These are phyloP conservation scores for Evansstolkia leycettana DNA, from an alignment of 495 filamentous ascomycete species.

Conservation along the genomic window DNA sequence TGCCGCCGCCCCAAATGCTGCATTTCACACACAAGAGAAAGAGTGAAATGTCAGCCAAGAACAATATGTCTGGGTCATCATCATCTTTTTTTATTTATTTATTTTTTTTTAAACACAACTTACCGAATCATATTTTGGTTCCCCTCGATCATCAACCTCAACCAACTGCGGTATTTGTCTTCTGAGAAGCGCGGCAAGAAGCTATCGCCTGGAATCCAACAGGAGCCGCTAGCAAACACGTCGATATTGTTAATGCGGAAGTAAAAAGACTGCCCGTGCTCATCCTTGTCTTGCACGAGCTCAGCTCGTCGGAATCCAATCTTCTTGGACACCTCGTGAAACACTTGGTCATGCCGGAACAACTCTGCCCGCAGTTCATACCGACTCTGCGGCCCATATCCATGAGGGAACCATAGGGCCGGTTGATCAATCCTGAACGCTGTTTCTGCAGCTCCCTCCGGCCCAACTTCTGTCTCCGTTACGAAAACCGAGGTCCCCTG, in stretches of 20 bases:
- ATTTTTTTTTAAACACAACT: conserved; percentile 7
- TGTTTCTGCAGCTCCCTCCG: conserved; percentile 34
- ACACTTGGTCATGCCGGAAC: conserved; percentile 22
- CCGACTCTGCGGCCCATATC: conserved; percentile 64
- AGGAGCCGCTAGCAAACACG: conserved; percentile 71
- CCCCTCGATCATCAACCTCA: conserved; percentile 54
- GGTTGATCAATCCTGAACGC: conserved; percentile 47
- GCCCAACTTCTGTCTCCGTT: conserved; percentile 41
- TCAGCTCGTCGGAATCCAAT: conserved; percentile 63
- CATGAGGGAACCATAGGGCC: conserved; percentile 67
- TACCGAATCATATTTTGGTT: conserved; percentile 63
- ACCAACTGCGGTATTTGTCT: conserved; percentile 60
- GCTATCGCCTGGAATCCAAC: conserved; percentile 88
- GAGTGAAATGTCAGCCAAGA: too few relatives aligned
- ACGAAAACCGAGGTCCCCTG: conserved; percentile 45
- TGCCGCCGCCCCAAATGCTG: conserved; percentile 68
- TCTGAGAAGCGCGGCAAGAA: conserved; percentile 55
- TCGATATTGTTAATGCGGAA: conserved; percentile 76
- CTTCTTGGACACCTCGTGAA: conserved; percentile 47
- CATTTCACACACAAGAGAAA: too few relatives aligned
- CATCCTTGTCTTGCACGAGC: conserved; percentile 54
- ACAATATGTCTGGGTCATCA: too few relatives aligned
- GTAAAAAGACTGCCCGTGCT: conserved; percentile 71
- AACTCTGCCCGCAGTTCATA: conserved; percentile 55
- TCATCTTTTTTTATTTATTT: too few relatives aligned